Percentiles rank a stretch among this genome's conserved stretches.
Evolutionary conservation across 106 monocot species (phyloP).

Genomic region (Iris macrosiphon): DNA sequence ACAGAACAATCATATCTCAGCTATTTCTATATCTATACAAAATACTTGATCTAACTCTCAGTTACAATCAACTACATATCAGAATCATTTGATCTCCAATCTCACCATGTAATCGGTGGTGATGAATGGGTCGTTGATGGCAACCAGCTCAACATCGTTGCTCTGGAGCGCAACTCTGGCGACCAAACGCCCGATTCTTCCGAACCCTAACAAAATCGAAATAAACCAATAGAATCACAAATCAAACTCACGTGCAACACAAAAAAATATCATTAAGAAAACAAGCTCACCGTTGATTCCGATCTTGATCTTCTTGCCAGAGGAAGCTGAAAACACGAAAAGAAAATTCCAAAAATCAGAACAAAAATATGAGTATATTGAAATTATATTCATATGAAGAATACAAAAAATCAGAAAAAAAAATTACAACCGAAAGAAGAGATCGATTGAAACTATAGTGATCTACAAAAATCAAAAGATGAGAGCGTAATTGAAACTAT

Average conservation of each 20-base stretch:
- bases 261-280: no score
- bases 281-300: conserved; percentile 74
- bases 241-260: neutral
- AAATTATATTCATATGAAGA: no score
- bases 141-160: conserved; percentile 86
- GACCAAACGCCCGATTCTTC: conserved; percentile 87
- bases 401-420: conserved; percentile 4
- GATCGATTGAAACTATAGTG: no score
- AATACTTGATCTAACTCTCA: no score
- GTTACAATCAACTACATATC: no score
- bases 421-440: no score
- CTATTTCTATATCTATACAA: no score
- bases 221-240: neutral
- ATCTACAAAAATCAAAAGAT: no score
- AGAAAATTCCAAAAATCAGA: conserved; percentile 4
- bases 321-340: neutral
- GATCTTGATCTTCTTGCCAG: conserved; percentile 61
- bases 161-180: conserved; percentile 83
- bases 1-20: no score
- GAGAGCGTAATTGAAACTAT: no score
- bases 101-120: conserved; percentile 95
- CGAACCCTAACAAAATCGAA: conserved; percentile 44
- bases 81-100: no score
- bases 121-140: conserved; percentile 94
- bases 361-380: no score